A percentile compares a stretch with the other conserved stretches of the same genome.
These are phyloP conservation scores for Pulveroboletus sp. DNA, from an alignment of 768 basidiomycete genomes.

Conservation along the genomic window DNA sequence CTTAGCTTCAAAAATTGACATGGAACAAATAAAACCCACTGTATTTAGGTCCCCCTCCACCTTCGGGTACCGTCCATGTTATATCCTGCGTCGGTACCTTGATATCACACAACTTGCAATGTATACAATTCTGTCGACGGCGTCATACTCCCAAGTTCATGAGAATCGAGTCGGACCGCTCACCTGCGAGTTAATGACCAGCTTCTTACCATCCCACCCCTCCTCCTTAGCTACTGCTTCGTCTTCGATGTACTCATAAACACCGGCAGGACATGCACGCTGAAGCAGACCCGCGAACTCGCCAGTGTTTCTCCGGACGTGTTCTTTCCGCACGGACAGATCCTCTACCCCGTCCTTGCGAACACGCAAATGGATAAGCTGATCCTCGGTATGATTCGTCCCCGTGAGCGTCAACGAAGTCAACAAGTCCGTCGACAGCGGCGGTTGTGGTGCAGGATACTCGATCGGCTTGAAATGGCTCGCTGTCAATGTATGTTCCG, in stretches of 20 bases:
- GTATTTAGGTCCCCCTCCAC: slow-evolving; percentile 95
- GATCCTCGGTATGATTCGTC: slow-evolving; percentile 97
- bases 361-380: slow-evolving; percentile 85
- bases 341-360: slow-evolving; percentile 41
- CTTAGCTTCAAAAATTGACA: not conserved
- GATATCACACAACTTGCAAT: slow-evolving; percentile 95
- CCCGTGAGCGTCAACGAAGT: slow-evolving; percentile 88
- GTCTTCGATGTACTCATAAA: slow-evolving; percentile 92
- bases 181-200: slow-evolving; percentile 96
- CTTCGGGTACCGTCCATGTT: slow-evolving; percentile 95
- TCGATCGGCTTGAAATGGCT: slow-evolving; percentile 67
- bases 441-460: slow-evolving; percentile 86
- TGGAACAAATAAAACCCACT: slow-evolving; percentile 44
- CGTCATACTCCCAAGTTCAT: not conserved
- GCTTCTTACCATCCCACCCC: slow-evolving; percentile 77
- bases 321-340: slow-evolving; percentile 46
- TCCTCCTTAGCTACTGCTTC: slow-evolving; percentile 48
- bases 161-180: slow-evolving; percentile 10
- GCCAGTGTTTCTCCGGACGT: slow-evolving; percentile 71
- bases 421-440: slow-evolving; percentile 89
- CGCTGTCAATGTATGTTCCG: slow-evolving; percentile 68
- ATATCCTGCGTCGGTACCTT: slow-evolving; percentile 97
- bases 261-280: slow-evolving; percentile 89
- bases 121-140: slow-evolving; percentile 71
- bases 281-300: slow-evolving; percentile 89